A percentile compares a stretch with the other conserved stretches of the same genome.
Evolutionary conservation across 345 rosid species (phyloP).

Genomic region (Cardamine occulta): DNA sequence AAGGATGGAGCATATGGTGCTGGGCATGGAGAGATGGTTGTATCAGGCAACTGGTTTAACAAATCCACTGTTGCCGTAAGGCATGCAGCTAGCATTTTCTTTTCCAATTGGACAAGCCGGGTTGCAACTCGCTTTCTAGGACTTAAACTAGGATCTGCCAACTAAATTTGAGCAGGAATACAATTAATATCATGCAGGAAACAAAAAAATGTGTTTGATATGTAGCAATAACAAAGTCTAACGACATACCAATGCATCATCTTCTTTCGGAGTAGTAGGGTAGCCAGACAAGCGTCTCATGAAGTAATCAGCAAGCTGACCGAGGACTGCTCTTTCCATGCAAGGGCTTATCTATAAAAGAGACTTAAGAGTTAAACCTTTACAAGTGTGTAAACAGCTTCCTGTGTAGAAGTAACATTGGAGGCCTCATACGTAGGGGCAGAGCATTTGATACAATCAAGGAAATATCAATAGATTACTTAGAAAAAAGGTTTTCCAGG

Average conservation of each 20-base stretch:
- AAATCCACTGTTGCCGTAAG: conserved; percentile 62
- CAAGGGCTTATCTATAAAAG: conserved; percentile 82
- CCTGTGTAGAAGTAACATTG: conserved; percentile 1
- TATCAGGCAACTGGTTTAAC: conserved; percentile 75
- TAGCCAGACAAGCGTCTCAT: conserved; percentile 70
- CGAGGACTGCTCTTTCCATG: conserved; percentile 88
- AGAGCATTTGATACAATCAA: conserved; percentile 20
- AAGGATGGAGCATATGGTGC: conserved; percentile 80
- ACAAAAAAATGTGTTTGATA: neutral
- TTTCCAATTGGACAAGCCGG: conserved; percentile 83
- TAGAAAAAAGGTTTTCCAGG: neutral
- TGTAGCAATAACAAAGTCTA: conserved; percentile 16
- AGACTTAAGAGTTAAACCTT: conserved; percentile 21
- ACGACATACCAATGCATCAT: conserved; percentile 65
- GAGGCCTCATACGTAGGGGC: neutral
- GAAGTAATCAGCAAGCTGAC: conserved; percentile 86
- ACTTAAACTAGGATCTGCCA: conserved; percentile 69
- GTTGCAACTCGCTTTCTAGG: conserved; percentile 93
- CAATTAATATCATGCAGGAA: conserved; percentile 25
- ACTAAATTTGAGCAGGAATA: conserved; percentile 49
- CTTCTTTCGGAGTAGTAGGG: conserved; percentile 81
- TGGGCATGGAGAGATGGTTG: conserved; percentile 81
- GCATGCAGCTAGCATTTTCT: conserved; percentile 87
- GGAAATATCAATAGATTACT: conserved; percentile 19
- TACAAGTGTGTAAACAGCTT: conserved; percentile 6